phyloP scores from a whole-genome alignment of 192 early-diverging fungal species.

The Backusella tuberculispora region DNA sequence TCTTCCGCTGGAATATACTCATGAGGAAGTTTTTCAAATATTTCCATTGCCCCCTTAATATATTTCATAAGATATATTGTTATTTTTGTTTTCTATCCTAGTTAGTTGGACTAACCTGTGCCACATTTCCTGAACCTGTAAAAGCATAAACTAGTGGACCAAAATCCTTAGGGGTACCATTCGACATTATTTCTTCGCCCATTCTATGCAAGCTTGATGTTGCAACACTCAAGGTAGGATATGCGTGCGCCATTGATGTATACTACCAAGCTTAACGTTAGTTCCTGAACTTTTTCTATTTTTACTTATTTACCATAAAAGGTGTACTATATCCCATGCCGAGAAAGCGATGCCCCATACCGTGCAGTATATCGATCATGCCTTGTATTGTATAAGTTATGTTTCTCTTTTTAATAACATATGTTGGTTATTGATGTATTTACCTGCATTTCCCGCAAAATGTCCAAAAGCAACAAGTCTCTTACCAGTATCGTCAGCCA shows the following conservation, averaged over 20 bases:
- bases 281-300: neutral
- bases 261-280: constrained; percentile 43
- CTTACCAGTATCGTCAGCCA: constrained; percentile 74
- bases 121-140: constrained; percentile 91
- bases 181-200: constrained; percentile 81
- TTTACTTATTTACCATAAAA: constrained; percentile 67
- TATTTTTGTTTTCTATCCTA: neutral
- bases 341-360: constrained; percentile 88
- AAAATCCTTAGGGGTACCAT: constrained; percentile 87
- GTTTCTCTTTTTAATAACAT: neutral
- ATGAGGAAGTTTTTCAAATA: constrained; percentile 91
- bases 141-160: constrained; percentile 91
- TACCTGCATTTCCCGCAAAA: constrained; percentile 93
- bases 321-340: constrained; percentile 92
- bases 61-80: neutral
- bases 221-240: constrained; percentile 67
- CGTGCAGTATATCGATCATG: constrained; percentile 92
- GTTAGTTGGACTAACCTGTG: constrained; percentile 50
- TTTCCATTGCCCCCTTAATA: constrained; percentile 78
- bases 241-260: constrained; percentile 75
- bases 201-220: constrained; percentile 61
- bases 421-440: neutral
- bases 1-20: constrained; percentile 82
- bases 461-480: constrained; percentile 92
- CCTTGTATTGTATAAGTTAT: constrained; percentile 33